Conservation (phyloP, 1,284 basidiomycete genomes). For the Moesziomyces aphidis region DNA sequence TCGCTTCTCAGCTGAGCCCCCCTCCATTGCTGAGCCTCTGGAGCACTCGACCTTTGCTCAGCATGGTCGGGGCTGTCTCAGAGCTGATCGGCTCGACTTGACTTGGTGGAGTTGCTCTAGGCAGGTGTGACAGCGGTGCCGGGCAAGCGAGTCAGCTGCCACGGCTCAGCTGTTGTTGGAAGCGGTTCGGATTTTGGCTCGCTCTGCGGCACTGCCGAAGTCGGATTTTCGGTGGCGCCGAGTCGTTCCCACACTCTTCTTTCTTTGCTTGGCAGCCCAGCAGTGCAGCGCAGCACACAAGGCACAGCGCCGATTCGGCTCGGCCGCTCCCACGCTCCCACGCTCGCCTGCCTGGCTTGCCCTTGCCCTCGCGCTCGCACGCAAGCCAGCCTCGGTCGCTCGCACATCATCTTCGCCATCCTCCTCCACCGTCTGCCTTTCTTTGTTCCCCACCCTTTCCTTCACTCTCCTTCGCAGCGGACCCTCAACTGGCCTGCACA, state of each 20-base stretch:
- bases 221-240: no score
- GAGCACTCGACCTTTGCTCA: not conserved
- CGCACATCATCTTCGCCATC: not conserved
- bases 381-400: not conserved
- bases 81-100: no score
- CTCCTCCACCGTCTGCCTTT: not conserved
- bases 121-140: no score
- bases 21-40: not conserved
- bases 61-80: not conserved
- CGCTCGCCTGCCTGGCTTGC: no score
- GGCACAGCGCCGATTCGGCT: not conserved
- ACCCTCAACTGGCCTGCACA: constrained; percentile 19
- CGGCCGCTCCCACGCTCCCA: not conserved
- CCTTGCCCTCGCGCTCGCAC: not conserved
- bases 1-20: not conserved
- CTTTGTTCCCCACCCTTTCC: no score
- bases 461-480: not conserved
- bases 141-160: no score
- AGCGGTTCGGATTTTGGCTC: no score
- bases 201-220: no score
- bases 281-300: no score
- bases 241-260: no score
- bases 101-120: no score
- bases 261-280: not conserved
- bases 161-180: no score